Evolutionary conservation across 768 basidiomycete genomes (phyloP).

Genomic region (Naganishia kalamii): DNA sequence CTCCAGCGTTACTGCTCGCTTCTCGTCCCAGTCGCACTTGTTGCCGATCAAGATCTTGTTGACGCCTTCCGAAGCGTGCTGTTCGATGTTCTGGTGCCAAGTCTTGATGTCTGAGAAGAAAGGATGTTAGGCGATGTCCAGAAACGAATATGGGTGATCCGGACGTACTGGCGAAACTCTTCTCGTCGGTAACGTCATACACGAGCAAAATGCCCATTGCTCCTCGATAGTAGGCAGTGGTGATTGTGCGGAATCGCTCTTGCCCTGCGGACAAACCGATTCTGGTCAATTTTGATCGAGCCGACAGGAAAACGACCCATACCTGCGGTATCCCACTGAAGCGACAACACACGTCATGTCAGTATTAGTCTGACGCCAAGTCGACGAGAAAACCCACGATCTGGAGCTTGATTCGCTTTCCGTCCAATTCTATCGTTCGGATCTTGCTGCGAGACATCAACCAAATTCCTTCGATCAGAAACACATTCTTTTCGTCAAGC

Average conservation of each 20-base stretch:
- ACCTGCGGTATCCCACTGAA: constrained; percentile 96
- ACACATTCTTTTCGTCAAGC: background rate
- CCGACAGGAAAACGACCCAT: background rate
- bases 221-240: constrained; percentile 97
- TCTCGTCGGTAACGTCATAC: constrained; percentile 83
- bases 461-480: background rate
- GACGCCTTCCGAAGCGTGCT: constrained; percentile 96
- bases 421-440: constrained; percentile 94
- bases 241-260: constrained; percentile 98
- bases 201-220: constrained; percentile 98
- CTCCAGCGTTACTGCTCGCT: constrained; percentile 81
- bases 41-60: constrained; percentile 99
- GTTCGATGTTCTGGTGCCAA: constrained; percentile 97
- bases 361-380: background rate
- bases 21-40: constrained; percentile 98
- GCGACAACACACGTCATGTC: background rate
- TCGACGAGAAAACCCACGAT: constrained; percentile 60
- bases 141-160: background rate
- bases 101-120: constrained; percentile 76
- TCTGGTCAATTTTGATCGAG: background rate
- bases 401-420: constrained; percentile 97
- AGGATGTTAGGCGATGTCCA: background rate
- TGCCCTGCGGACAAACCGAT: constrained; percentile 55
- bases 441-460: constrained; percentile 52
- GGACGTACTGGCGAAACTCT: constrained; percentile 88